Conservation (phyloP, 352 stramenopile species). For the Phytopythium helicoides region DNA sequence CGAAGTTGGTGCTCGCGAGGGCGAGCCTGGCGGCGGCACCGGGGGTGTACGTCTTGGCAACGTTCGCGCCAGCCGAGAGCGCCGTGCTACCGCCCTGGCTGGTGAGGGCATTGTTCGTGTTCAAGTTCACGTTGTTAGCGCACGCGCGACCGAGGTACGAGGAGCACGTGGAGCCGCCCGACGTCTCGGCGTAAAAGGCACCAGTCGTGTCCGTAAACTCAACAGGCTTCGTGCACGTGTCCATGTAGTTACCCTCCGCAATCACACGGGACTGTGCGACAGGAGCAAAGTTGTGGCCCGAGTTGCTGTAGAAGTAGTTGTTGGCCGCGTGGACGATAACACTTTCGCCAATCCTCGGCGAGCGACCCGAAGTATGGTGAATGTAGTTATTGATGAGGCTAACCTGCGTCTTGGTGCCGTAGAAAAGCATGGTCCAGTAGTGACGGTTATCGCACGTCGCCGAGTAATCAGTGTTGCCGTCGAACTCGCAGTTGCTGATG, state of each 20-base stretch:
- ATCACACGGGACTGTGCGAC: constrained; percentile 13
- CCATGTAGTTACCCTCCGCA: constrained; percentile 25
- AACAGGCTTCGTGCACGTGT: constrained; percentile 21
- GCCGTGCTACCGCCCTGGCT: constrained; percentile 16
- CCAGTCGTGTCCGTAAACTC: constrained; percentile 11
- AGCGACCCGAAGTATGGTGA: constrained; percentile 26
- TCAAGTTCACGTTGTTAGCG: constrained; percentile 10
- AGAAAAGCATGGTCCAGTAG: constrained; percentile 49
- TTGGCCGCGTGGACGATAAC: constrained; percentile 18
- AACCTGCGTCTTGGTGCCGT: constrained; percentile 31
- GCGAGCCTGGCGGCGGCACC: constrained; percentile 9
- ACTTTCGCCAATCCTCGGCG: constrained; percentile 23
- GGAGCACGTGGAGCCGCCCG: constrained; percentile 12
- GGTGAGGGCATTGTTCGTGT: constrained; percentile 15
- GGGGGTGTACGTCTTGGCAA: constrained; percentile 15
- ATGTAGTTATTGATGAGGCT: constrained; percentile 35
- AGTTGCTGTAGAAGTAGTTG: constrained; percentile 26
- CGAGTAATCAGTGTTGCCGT: constrained; percentile 36
- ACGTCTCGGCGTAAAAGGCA: constrained; percentile 11
- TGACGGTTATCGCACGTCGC: constrained; percentile 35
- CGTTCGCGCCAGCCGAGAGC: constrained; percentile 10
- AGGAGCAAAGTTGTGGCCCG: constrained; percentile 13
- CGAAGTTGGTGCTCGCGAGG: too few species aligned
- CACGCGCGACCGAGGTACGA: constrained; percentile 16
- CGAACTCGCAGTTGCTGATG: constrained; percentile 54